phyloP scores from a whole-genome alignment of 371 early-diverging fungal genomes.

The Mucor lusitanicus region DNA sequence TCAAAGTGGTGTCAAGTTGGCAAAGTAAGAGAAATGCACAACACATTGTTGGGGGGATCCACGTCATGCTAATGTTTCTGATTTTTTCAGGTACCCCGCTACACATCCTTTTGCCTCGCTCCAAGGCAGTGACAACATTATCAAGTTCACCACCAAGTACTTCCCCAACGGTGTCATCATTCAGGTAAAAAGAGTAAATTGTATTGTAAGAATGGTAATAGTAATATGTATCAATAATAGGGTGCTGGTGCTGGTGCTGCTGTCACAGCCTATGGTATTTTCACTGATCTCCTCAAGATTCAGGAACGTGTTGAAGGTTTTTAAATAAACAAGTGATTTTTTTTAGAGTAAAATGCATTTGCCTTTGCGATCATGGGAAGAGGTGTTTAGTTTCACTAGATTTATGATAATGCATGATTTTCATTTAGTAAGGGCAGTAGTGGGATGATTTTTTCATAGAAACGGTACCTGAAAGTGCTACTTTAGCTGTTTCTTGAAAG shows the following conservation, averaged over 20 bases:
- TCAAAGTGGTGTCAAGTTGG: slow-evolving; percentile 77
- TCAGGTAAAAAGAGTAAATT: slow-evolving; percentile 44
- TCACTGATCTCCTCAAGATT: slow-evolving; percentile 86
- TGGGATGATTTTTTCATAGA: not conserved
- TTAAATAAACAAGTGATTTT: slow-evolving; percentile 14
- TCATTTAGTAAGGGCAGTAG: not conserved
- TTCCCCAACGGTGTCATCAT: slow-evolving; percentile 94
- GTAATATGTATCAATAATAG: slow-evolving; percentile 10
- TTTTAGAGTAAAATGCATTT: slow-evolving; percentile 13
- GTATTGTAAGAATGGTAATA: not conserved
- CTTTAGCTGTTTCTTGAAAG: slow-evolving; percentile 56
- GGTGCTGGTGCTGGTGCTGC: slow-evolving; percentile 98
- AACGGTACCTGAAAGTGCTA: slow-evolving; percentile 39
- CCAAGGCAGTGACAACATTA: slow-evolving; percentile 95
- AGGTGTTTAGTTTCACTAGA: slow-evolving; percentile 8
- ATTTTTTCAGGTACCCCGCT: slow-evolving; percentile 64
- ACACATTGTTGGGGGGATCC: not conserved
- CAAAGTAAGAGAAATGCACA: slow-evolving; percentile 55
- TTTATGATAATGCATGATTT: not conserved
- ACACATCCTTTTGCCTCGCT: slow-evolving; percentile 95
- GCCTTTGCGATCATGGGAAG: slow-evolving; percentile 5
- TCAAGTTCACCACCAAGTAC: slow-evolving; percentile 90
- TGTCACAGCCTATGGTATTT: slow-evolving; percentile 96
- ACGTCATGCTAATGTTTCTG: not conserved
- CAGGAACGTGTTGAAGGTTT: slow-evolving; percentile 60